Percentiles rank a stretch among this genome's conserved stretches.
Conservation (phyloP, 1,139 yeast genomes). For the Debaryomyces fabryi region DNA sequence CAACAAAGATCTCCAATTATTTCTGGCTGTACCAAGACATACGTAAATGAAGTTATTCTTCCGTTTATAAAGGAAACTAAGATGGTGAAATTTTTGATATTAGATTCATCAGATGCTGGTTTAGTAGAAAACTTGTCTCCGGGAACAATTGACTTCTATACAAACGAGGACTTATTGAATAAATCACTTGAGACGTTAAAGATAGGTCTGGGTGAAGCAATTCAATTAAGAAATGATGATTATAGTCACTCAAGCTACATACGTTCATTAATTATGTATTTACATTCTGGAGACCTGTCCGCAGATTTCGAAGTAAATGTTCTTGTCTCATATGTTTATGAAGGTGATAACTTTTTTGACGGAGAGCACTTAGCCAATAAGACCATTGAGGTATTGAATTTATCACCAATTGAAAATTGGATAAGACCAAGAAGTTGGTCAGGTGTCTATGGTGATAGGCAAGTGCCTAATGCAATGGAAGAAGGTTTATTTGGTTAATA, state of each 20-base stretch:
- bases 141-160: conserved; percentile 33
- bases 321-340: conserved; percentile 65
- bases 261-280: conserved; percentile 10
- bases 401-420: conserved; percentile 34
- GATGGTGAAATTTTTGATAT: conserved; percentile 53
- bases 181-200: conserved; percentile 35
- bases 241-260: conserved; percentile 16
- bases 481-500: conserved; percentile 69
- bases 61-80: conserved; percentile 47
- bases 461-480: conserved; percentile 69
- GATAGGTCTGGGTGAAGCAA: conserved; percentile 16
- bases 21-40: conserved; percentile 58
- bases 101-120: conserved; percentile 78
- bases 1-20: conserved; percentile 87
- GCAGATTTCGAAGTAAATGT: conserved; percentile 22
- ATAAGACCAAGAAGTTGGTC: conserved; percentile 76
- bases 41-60: conserved; percentile 54
- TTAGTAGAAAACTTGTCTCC: conserved; percentile 30
- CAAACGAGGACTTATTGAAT: conserved; percentile 37
- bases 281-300: conserved; percentile 3
- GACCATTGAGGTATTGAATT: conserved; percentile 31
- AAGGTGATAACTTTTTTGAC: conserved; percentile 85
- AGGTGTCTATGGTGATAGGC: conserved; percentile 78
- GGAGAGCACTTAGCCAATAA: conserved; percentile 58
- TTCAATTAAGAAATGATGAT: conserved; percentile 13